Conservation (phyloP, 2,329 filamentous ascomycete species). For the Pseudopithomyces chartarum region DNA sequence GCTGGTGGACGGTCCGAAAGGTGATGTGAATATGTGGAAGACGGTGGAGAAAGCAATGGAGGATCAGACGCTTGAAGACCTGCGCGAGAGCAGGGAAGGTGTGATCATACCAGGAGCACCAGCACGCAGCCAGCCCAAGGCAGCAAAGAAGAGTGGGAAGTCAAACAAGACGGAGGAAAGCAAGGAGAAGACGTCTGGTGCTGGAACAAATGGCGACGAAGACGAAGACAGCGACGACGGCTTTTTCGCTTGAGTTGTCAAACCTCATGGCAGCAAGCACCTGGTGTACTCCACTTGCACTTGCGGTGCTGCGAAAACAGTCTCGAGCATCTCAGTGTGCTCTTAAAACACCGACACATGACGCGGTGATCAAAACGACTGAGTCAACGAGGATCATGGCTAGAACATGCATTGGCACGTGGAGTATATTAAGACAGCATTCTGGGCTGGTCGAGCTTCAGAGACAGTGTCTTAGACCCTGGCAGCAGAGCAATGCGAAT, state of each 20-base stretch:
- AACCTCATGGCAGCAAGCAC: not conserved
- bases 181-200: not conserved
- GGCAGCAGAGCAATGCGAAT: not conserved
- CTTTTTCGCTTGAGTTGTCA: slow-evolving; percentile 26
- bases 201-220: slow-evolving; percentile 23
- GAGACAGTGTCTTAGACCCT: not conserved
- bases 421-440: too few species aligned
- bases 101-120: slow-evolving; percentile 24
- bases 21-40: slow-evolving; percentile 68
- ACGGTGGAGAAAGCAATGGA: slow-evolving; percentile 68
- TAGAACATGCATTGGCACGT: too few species aligned
- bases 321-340: not conserved
- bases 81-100: slow-evolving; percentile 59
- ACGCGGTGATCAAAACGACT: too few species aligned
- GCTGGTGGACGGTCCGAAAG: slow-evolving; percentile 49
- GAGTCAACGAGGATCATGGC: too few species aligned
- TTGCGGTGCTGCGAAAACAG: not conserved
- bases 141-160: slow-evolving; percentile 16
- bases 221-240: slow-evolving; percentile 37
- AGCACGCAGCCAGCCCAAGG: not conserved
- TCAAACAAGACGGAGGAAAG: slow-evolving; percentile 7
- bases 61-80: slow-evolving; percentile 59
- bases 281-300: not conserved
- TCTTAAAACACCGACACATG: too few species aligned
- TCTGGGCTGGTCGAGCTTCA: too few species aligned